Evolutionary conservation across 2,329 filamentous ascomycete species (phyloP).

Genomic region (Arthroderma sp.): DNA sequence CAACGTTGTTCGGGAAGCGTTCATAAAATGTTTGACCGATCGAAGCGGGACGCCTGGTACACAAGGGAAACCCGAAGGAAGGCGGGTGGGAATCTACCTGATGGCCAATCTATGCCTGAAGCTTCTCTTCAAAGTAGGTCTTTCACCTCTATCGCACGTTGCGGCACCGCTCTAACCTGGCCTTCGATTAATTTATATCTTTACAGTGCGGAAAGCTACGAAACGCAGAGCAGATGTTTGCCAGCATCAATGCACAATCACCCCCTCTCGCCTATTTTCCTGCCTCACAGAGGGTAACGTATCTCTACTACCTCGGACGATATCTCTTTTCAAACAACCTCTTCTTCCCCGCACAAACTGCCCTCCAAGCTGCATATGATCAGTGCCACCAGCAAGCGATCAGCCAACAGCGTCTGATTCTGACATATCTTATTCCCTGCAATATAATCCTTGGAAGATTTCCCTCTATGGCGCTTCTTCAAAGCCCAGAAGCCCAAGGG

Average conservation of each 20-base stretch:
- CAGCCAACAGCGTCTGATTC: slow-evolving; percentile 63
- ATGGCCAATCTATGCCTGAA: slow-evolving; percentile 86
- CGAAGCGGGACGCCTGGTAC: slow-evolving; percentile 50
- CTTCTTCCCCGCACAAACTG: slow-evolving; percentile 62
- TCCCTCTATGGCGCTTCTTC: slow-evolving; percentile 53
- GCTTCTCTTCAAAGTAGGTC: slow-evolving; percentile 62
- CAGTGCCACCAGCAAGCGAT: slow-evolving; percentile 49
- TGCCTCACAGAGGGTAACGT: slow-evolving; percentile 75
- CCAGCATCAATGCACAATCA: slow-evolving; percentile 71
- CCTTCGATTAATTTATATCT: neutral
- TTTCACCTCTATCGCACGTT: neutral
- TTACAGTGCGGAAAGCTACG: slow-evolving; percentile 62
- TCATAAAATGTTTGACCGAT: slow-evolving; percentile 79
- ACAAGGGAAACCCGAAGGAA: slow-evolving; percentile 59
- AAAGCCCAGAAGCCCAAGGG: slow-evolving; percentile 54
- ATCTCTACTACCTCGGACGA: slow-evolving; percentile 84
- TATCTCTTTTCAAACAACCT: slow-evolving; percentile 79
- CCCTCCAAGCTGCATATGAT: slow-evolving; percentile 65
- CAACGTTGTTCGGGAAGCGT: slow-evolving; percentile 79
- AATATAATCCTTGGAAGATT: slow-evolving; percentile 79
- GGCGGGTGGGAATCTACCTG: slow-evolving; percentile 76
- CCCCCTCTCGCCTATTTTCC: slow-evolving; percentile 72
- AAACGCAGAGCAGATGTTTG: slow-evolving; percentile 76
- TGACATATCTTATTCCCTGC: slow-evolving; percentile 68
- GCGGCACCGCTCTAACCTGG: neutral